phyloP scores from a whole-genome alignment of 176 grass and related monocot genomes.

The Musa troglodytarum region DNA sequence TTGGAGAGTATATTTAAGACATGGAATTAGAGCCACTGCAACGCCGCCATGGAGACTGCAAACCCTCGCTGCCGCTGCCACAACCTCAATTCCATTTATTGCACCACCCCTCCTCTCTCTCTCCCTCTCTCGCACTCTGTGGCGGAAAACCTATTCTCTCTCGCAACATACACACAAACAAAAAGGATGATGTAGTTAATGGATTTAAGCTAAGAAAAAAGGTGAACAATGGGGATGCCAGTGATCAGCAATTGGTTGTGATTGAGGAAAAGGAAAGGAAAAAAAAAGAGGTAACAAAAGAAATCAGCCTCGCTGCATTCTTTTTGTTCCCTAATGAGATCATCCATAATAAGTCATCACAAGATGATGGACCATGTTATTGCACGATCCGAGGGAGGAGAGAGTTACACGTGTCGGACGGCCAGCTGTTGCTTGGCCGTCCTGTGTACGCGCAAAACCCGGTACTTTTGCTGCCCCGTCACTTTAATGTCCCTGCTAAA shows the following conservation, averaged over 20 bases:
- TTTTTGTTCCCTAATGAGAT: constrained; percentile 6
- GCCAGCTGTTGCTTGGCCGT: constrained; percentile 4
- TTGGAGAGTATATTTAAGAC: constrained; percentile 24
- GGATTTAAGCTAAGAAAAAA: not conserved
- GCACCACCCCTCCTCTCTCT: not conserved
- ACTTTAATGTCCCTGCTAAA: constrained; percentile 17
- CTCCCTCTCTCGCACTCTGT: not conserved
- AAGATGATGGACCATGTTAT: not conserved
- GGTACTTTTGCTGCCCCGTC: not conserved
- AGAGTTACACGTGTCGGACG: not conserved
- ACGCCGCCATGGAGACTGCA: constrained; percentile 26
- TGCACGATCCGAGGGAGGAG: not conserved
- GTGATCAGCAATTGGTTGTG: not conserved
- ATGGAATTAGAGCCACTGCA: constrained; percentile 25
- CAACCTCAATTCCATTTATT: constrained; percentile 28
- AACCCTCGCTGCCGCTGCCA: constrained; percentile 13
- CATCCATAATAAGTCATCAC: not conserved
- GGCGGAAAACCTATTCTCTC: not conserved
- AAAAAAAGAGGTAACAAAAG: not conserved
- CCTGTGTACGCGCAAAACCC: constrained; percentile 12
- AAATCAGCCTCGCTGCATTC: not conserved
- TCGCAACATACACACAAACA: no score
- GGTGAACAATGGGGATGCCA: not conserved
- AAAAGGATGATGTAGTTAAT: no score
- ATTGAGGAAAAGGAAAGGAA: not conserved